Percentiles rank a stretch among this genome's conserved stretches.
Evolutionary conservation across 306 rosid genomes (phyloP).

Genomic region (Begonia peltatifolia): DNA sequence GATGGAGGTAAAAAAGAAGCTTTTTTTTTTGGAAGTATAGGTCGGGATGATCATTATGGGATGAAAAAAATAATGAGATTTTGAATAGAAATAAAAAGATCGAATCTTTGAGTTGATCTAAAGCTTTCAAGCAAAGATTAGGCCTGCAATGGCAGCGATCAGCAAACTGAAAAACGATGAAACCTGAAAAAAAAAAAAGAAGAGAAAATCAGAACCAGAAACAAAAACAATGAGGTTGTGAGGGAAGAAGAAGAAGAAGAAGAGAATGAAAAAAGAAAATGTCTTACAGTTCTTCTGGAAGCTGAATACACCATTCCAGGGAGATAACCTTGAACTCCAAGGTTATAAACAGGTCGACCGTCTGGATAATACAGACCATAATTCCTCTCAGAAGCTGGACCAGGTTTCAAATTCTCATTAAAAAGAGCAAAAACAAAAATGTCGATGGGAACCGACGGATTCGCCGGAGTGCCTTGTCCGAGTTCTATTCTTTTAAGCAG

Average conservation of each 20-base stretch:
- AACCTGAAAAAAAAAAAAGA: neutral
- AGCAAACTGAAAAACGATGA: conserved; percentile 24
- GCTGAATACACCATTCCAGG: conserved; percentile 25
- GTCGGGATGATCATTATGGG: neutral
- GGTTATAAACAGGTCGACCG: conserved; percentile 59
- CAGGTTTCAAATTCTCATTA: conserved; percentile 68
- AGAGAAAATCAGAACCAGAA: conserved; percentile 19
- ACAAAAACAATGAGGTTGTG: neutral
- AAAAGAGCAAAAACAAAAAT: conserved; percentile 70
- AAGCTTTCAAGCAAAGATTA: conserved; percentile 14
- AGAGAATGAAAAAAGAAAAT: neutral
- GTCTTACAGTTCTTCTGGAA: conserved; percentile 36
- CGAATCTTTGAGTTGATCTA: conserved; percentile 5
- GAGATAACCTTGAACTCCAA: conserved; percentile 49
- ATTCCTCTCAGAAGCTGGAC: conserved; percentile 71
- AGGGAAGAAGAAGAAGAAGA: too few relatives aligned
- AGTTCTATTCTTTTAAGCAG: conserved; percentile 36
- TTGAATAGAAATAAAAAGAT: neutral
- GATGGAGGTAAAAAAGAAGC: neutral
- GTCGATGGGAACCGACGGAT: conserved; percentile 62
- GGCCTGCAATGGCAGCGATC: conserved; percentile 16
- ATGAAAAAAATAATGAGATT: neutral
- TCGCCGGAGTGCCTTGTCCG: conserved; percentile 62
- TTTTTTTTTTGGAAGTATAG: neutral
- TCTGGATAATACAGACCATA: conserved; percentile 79